These are phyloP conservation scores for Nitzschia palea DNA, from an alignment of 108 stramenopile genomes.

Conservation along the genomic window DNA sequence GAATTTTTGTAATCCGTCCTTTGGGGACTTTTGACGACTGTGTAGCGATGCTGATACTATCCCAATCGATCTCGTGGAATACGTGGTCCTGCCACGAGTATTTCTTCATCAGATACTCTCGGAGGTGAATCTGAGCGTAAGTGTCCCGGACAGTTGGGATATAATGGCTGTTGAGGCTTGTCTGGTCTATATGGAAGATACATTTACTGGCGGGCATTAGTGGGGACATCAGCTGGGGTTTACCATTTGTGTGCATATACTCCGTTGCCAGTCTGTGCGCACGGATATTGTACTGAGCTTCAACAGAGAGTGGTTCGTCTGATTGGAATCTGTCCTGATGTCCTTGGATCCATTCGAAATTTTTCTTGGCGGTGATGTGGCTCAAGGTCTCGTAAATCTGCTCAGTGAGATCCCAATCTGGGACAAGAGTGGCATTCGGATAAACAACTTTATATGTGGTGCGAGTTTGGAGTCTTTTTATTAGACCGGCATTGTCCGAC, in stretches of 20 bases:
- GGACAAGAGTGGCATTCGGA: background rate
- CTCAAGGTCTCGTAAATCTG: background rate
- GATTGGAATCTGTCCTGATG: background rate
- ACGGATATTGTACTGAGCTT: background rate
- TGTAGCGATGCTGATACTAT: background rate
- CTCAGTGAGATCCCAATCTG: background rate
- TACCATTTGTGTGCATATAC: background rate
- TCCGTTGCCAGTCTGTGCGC: background rate
- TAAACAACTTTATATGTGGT: background rate
- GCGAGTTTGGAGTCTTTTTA: background rate
- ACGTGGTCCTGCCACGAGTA: background rate
- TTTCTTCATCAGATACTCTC: background rate
- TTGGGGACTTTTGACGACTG: background rate
- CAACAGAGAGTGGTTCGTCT: background rate
- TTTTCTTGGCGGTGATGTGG: background rate
- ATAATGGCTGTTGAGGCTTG: background rate
- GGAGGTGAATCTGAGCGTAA: background rate
- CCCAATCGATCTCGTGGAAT: background rate
- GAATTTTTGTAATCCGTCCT: background rate
- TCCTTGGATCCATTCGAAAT: background rate
- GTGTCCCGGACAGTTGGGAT: background rate
- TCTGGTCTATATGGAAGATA: background rate
- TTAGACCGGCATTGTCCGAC: background rate
- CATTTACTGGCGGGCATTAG: background rate
- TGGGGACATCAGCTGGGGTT: background rate